These are phyloP conservation scores for Peterozyma xylosa DNA, from an alignment of 805 yeast genomes.

Conservation along the genomic window DNA sequence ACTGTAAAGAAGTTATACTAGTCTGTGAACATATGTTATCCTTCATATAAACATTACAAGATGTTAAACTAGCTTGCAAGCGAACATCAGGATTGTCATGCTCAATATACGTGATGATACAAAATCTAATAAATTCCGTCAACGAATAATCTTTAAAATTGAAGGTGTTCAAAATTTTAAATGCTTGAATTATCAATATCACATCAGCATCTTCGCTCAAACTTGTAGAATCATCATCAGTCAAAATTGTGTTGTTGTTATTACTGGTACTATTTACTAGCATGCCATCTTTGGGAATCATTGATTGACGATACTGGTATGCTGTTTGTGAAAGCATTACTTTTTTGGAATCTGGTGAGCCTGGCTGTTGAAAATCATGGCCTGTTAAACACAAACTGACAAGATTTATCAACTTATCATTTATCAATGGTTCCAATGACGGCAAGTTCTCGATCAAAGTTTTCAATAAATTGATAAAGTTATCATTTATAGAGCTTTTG, in stretches of 20 bases:
- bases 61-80: conserved; percentile 76
- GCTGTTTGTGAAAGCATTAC: conserved; percentile 62
- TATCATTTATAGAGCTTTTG: conserved; percentile 76
- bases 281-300: conserved; percentile 65
- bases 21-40: conserved; percentile 84
- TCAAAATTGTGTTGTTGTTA: conserved; percentile 13
- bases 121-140: conserved; percentile 80
- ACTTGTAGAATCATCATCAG: conserved; percentile 12
- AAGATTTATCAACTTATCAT: conserved; percentile 61
- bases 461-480: conserved; percentile 69
- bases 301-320: conserved; percentile 65
- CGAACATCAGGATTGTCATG: conserved; percentile 76
- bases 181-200: conserved; percentile 62
- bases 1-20: conserved; percentile 70
- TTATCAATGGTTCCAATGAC: conserved; percentile 66
- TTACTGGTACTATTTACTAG: conserved; percentile 11
- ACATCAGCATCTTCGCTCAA: conserved; percentile 21
- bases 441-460: conserved; percentile 69
- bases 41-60: conserved; percentile 64
- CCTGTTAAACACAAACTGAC: conserved; percentile 78
- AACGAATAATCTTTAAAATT: conserved; percentile 69
- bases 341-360: conserved; percentile 64
- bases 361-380: conserved; percentile 73
- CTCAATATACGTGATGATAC: conserved; percentile 78
- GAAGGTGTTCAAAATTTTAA: conserved; percentile 69